phyloP scores from a whole-genome alignment of 257 asterid genomes.

The Solanum habrochaites region DNA sequence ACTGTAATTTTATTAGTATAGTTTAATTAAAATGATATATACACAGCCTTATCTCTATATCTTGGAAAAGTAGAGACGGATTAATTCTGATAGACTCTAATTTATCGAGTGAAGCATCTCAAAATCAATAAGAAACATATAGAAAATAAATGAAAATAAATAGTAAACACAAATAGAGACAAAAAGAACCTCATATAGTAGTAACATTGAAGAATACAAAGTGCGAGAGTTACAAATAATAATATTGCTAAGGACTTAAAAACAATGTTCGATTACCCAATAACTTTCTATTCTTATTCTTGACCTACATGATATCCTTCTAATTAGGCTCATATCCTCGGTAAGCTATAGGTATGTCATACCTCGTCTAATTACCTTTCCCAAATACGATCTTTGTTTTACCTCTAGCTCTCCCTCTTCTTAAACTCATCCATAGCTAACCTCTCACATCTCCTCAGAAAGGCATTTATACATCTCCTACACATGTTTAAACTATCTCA shows the following conservation, averaged over 20 bases:
- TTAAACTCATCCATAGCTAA: not conserved
- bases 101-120: not conserved
- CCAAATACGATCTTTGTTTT: too few species aligned
- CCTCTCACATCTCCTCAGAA: not conserved
- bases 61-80: not conserved
- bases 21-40: too few species aligned
- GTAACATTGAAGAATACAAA: not conserved
- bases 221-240: not conserved
- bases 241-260: not conserved
- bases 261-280: not conserved
- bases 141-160: too few species aligned
- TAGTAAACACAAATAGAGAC: not conserved
- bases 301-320: too few species aligned
- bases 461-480: not conserved
- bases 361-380: too few species aligned
- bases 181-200: too few species aligned
- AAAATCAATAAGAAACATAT: too few species aligned
- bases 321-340: too few species aligned
- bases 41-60: too few species aligned
- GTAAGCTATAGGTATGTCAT: not conserved
- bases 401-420: not conserved
- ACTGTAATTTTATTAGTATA: too few species aligned
- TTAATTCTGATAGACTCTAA: not conserved
- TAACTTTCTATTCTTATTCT: too few species aligned
- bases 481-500: not conserved